phyloP scores from a whole-genome alignment of 2,329 filamentous ascomycete species.

The Knufia petricola region DNA sequence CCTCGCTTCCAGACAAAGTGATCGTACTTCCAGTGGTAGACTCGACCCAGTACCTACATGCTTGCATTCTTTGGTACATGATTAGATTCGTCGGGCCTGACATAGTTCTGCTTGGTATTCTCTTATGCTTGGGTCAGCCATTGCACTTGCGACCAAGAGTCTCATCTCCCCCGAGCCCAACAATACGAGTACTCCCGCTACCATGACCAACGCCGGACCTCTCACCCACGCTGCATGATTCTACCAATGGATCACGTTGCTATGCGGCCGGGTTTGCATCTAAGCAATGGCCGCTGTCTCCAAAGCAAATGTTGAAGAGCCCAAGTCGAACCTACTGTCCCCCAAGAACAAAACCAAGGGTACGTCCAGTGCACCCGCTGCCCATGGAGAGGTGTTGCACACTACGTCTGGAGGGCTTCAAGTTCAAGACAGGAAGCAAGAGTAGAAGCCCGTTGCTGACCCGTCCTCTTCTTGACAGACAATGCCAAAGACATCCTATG shows the following conservation, averaged over 20 bases:
- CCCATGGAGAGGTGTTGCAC: no score
- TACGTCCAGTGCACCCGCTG: constrained; percentile 25
- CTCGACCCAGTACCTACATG: no score
- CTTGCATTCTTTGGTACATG: constrained; percentile 1
- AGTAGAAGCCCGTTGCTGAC: not conserved
- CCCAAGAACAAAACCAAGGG: constrained; percentile 41
- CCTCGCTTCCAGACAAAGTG: no score
- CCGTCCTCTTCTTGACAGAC: constrained; percentile 39
- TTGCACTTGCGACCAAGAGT: not conserved
- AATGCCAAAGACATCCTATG: constrained; percentile 80
- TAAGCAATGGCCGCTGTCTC: constrained; percentile 33
- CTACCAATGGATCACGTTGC: constrained; percentile 14
- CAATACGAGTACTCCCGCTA: not conserved
- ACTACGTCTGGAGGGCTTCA: no score
- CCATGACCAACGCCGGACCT: not conserved
- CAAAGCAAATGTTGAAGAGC: constrained; percentile 36
- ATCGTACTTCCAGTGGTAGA: no score
- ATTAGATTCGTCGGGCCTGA: not conserved
- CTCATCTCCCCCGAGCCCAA: not conserved
- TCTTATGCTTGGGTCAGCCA: not conserved
- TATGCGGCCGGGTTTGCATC: constrained; percentile 13
- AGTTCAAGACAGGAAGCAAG: no score
- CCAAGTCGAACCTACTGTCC: constrained; percentile 36
- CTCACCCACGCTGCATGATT: not conserved
- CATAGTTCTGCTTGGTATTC: not conserved